Evolutionary conservation across 176 grass and related monocot genomes (phyloP).

Genomic region (Oryza nivara): DNA sequence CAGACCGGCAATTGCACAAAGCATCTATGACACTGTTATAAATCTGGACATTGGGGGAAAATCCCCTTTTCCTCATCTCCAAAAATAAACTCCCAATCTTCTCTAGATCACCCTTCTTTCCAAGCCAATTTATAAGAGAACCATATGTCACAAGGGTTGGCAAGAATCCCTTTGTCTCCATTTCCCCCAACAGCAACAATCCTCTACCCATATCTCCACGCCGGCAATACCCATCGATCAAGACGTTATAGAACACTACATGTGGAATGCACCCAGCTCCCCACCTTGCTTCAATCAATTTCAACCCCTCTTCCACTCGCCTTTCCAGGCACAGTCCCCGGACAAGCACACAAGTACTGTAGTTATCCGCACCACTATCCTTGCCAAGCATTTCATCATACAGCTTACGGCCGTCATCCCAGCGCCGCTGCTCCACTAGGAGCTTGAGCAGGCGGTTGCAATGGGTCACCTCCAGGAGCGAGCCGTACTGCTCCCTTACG

Average conservation of each 20-base stretch:
- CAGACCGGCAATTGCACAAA: constrained; percentile 53
- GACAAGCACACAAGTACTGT: constrained; percentile 71
- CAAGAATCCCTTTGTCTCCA: constrained; percentile 70
- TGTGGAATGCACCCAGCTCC: constrained; percentile 64
- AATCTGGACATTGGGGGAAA: constrained; percentile 64
- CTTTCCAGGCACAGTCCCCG: constrained; percentile 69
- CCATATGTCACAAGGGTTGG: constrained; percentile 69
- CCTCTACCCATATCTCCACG: constrained; percentile 48
- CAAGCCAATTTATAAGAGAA: constrained; percentile 62
- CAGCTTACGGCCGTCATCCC: constrained; percentile 48
- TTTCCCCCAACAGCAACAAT: constrained; percentile 59
- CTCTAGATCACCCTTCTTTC: constrained; percentile 54
- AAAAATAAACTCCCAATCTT: constrained; percentile 51
- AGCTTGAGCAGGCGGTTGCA: constrained; percentile 61
- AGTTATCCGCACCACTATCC: constrained; percentile 58
- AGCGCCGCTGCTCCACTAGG: constrained; percentile 45
- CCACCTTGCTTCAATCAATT: constrained; percentile 77
- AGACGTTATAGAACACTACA: constrained; percentile 65
- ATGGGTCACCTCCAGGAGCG: constrained; percentile 34
- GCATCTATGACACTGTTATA: constrained; percentile 68
- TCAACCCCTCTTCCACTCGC: constrained; percentile 65
- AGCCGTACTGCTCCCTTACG: constrained; percentile 32
- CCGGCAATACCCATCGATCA: constrained; percentile 73
- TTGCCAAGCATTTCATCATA: constrained; percentile 70
- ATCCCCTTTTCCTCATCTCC: constrained; percentile 62